These are phyloP conservation scores for Plantago lanceolata DNA, from an alignment of 305 asterid species.

Conservation along the genomic window DNA sequence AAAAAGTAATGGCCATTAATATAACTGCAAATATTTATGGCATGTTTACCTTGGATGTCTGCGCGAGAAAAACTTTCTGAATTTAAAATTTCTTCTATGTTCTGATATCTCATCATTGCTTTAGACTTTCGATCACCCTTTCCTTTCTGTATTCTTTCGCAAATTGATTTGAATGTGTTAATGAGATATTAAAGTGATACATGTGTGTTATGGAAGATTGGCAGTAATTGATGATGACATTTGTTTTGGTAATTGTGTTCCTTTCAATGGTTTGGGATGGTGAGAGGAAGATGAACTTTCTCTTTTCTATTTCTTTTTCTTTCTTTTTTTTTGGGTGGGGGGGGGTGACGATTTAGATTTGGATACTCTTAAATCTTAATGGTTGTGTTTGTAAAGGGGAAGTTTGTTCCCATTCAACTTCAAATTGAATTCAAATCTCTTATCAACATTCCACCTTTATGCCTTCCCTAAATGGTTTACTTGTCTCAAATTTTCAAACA, in stretches of 20 bases:
- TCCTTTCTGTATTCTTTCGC: not conserved
- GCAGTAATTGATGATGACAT: not conserved
- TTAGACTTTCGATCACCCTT: too few relatives aligned
- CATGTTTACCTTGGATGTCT: not conserved
- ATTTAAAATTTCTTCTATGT: not conserved
- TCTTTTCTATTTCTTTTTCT: too few relatives aligned
- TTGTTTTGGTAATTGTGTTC: not conserved
- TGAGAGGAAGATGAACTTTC: not conserved
- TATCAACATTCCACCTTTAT: not conserved
- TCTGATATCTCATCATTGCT: not conserved
- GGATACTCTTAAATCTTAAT: too few relatives aligned
- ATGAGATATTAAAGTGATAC: not conserved
- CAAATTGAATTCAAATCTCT: constrained; percentile 1
- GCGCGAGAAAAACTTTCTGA: not conserved
- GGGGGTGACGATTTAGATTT: too few relatives aligned
- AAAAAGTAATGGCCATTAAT: too few relatives aligned
- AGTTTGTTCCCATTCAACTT: not conserved
- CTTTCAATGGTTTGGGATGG: not conserved
- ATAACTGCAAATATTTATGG: too few relatives aligned
- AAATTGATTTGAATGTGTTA: not conserved
- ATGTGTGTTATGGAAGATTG: not conserved
- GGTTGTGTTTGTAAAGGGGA: too few relatives aligned
- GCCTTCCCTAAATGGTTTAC: not conserved
- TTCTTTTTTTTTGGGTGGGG: too few relatives aligned
- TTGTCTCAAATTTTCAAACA: too few relatives aligned